Percentiles rank a stretch among this genome's conserved stretches.
phyloP scores from a whole-genome alignment of 805 yeast genomes.

The Kregervanrija pseudodelftensis region DNA sequence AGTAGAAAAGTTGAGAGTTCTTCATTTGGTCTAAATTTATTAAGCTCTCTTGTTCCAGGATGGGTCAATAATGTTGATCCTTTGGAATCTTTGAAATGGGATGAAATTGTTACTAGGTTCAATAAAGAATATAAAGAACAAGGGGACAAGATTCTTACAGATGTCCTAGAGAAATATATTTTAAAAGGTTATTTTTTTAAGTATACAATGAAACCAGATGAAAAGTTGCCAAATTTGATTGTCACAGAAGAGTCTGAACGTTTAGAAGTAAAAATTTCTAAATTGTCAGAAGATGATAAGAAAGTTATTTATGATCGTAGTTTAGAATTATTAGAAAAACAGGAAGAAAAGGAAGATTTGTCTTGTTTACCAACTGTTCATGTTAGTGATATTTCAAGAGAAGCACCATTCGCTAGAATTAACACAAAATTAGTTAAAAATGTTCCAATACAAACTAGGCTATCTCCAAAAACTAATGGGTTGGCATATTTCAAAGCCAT shows the following conservation, averaged over 20 bases:
- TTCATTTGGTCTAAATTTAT: constrained; percentile 76
- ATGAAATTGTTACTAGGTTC: constrained; percentile 51
- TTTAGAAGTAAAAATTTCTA: constrained; percentile 35
- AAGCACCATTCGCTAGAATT: constrained; percentile 35
- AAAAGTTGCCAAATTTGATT: constrained; percentile 42
- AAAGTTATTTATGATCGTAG: constrained; percentile 56
- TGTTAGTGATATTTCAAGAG: constrained; percentile 62
- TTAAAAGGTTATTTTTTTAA: constrained; percentile 52
- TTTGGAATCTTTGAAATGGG: constrained; percentile 58
- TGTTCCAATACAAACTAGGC: constrained; percentile 21
- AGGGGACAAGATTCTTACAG: constrained; percentile 54
- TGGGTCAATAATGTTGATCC: constrained; percentile 85
- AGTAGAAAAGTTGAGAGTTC: constrained; percentile 81
- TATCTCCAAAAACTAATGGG: constrained; percentile 57
- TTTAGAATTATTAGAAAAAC: constrained; percentile 49
- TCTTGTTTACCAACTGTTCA: constrained; percentile 75
- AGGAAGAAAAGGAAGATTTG: constrained; percentile 62
- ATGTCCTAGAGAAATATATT: constrained; percentile 48
- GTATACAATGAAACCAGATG: constrained; percentile 71
- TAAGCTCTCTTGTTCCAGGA: constrained; percentile 70
- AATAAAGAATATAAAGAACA: constrained; percentile 46
- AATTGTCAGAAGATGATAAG: constrained; percentile 49
- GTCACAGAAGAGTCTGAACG: constrained; percentile 51
- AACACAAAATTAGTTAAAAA: constrained; percentile 21
- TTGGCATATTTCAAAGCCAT: constrained; percentile 68